Base-by-base conservation (phyloP, 805 yeast genomes). In the Kurtzmaniella fragi region DNA sequence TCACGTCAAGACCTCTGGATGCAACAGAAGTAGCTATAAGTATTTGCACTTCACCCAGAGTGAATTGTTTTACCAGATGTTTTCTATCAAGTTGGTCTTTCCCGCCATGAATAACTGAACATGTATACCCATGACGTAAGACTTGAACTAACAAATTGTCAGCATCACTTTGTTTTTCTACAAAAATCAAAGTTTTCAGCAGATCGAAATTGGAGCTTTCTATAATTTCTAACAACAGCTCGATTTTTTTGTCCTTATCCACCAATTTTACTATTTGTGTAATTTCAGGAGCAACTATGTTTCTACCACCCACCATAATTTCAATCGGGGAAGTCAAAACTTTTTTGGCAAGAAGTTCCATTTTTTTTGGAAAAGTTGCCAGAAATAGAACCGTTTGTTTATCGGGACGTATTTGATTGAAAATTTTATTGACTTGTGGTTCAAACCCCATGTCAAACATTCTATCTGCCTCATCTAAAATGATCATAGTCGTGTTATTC, bases 361-460 rank as follows among this genome's bases (percentile, higher is more conserved):
- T 76, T 43, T 82, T 82, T 5, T 74, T 65, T 0, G 97, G 96
- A 49, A 93, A 89, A 0, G 99, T 93, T 0, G 99, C 99, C 9
- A 96, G 88, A 56, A 91, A 93, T 17, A 93, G 62, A 3, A 90
- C 91, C 13, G 93, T 84, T 53, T 91, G 98, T 35, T 84, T 70
- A 54, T 90, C 96, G 0, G 93, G 93, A 35, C 97, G 70, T 2
- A 87, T 71, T 28, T 84, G 83, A 12, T 75, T 70, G 54, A 89
- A 70, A 16, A 93, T 82, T 51, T 87, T 86, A 48, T 76, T 79
- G 3, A 93, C 88, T 55, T 93, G 99, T 0, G 99, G 98, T 50
- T 88, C 98, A 62, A 93, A 93, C 1, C 99, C 99, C 75, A 93
- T 68, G 58, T 93, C 99, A 64, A 91, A 91, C 84, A 93, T 81